Evolutionary conservation across 2,329 filamentous ascomycete genomes (phyloP), one percentile per base, ranked within the genome.

Genomic region (Fusarium ambrosium): DNA sequence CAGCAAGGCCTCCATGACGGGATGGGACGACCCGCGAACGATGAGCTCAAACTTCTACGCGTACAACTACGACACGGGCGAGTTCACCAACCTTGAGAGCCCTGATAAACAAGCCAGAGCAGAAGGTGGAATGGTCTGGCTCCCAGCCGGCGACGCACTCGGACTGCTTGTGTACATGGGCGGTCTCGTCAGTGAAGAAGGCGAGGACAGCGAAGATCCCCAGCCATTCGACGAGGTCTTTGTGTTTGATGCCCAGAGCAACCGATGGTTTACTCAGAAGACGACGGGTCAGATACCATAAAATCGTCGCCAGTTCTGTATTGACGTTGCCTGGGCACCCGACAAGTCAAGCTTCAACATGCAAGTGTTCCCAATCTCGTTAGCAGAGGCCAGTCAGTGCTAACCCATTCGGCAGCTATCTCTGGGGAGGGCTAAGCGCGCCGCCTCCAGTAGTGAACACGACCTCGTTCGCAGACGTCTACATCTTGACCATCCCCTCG

Each of bases 271-370:
- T 27, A 63, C 34, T 4, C 68, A 70, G 32, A 63, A 53, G 11
- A 43, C 68, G 3, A 63, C 68, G 2, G 64, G 68, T 4, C n/a
- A 20, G 34, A 63, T 55, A 27, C 68, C 68, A 16, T 51, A 70
- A n/a, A 55, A 39, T 14, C n/a, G 68, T 5, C 51, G 64, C 18
- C 68, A 64, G 4, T 70, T 67, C 64, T 66, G 68, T 32, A 59
- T 60, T 9, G 68, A 64, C 13, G 63, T 64, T 4, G 62, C 64
- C 1, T 70, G 64, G 68, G 68, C 68, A 13, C 39, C 61, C 18
- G 68, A 70, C 36, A 60, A 63, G 22, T 66, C 63, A 10, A 60
- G 48, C 59, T 70, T 67, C 24, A 70, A 70, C 27, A 70, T 70
- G 68, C 60, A 45, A 20, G 67, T 64, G 6, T 16, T 10, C 22